Percentiles rank a stretch among this genome's conserved stretches.
phyloP scores from a whole-genome alignment of 2,329 filamentous ascomycete species.

The Xylaria sp. region DNA sequence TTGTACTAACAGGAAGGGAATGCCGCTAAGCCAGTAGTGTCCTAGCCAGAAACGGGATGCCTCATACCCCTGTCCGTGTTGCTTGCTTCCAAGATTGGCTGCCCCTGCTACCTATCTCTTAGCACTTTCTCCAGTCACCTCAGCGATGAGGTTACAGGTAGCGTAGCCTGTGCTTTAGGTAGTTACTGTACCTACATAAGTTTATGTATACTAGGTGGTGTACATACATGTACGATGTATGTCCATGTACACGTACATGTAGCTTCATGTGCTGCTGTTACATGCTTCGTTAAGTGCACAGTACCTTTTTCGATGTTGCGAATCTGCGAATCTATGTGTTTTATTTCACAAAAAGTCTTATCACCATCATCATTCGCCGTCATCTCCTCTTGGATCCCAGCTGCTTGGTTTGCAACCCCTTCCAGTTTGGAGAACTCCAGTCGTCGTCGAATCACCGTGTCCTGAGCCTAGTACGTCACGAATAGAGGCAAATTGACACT shows the following conservation, averaged over 20 bases:
- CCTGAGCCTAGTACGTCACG: conserved; percentile 15
- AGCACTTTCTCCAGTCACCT: not conserved
- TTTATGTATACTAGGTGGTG: not conserved
- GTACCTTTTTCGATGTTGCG: conserved; percentile 18
- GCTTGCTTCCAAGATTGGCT: conserved; percentile 4
- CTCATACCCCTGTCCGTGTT: conserved; percentile 13
- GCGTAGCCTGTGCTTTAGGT: not conserved
- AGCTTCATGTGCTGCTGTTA: conserved; percentile 15
- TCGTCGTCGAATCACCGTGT: conserved; percentile 6
- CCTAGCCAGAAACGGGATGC: conserved; percentile 14
- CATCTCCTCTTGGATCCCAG: conserved; percentile 26
- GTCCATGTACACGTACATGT: not conserved
- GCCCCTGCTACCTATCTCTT: not conserved
- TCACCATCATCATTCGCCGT: conserved; percentile 26
- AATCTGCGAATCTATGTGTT: conserved; percentile 11
- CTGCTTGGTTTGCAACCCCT: conserved; percentile 14
- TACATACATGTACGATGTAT: not conserved
- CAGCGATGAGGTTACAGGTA: not conserved
- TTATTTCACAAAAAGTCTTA: conserved; percentile 26
- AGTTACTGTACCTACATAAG: not conserved
- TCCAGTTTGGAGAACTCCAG: conserved; percentile 2
- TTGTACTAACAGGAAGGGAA: too few species aligned
- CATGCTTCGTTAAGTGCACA: conserved; percentile 18
- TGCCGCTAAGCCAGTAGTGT: conserved; percentile 5
- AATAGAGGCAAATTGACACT: conserved; percentile 13